Evolutionary conservation across 2,329 filamentous ascomycete species (phyloP), one percentile per base, ranked within the genome.

Genomic region (Fusarium mangiferae): DNA sequence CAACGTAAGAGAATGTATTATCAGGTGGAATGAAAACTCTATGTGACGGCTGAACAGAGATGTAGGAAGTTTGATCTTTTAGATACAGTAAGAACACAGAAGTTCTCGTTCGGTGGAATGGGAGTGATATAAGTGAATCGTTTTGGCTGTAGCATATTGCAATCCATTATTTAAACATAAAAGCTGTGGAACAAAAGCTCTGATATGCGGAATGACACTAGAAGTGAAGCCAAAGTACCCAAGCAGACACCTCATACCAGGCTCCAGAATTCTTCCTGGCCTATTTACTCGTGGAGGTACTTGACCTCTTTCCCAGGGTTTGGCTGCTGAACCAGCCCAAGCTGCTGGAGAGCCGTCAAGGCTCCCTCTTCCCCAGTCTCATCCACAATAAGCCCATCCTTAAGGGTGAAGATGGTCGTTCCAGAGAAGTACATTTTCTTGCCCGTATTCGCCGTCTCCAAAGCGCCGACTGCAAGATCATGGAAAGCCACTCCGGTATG

Each of bases 21-120:
- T 20, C 12, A 14, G 17, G 11, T 12, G 14, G 7, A 6, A 13
- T 5, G 7, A 5, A 18, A 14, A 6, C 5, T 20, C 5, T 5
- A 13, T 45, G 6, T 6, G 24, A 30, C 1, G 3, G 14, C 14
- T 8, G 11, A 12, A 11, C 3, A 7, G 10, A 22, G 4, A 28
- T 7, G 9, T 22, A 7, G 11, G 13, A 28, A 18, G 4, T 3
- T 28, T 28, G 4, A 6, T 15, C 3, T 26, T 1, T 26, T 15
- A 28, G 8, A 46, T 10, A 15, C 6, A 11, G 14, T 7, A 7
- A 10, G 13, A 7, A 17, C 15, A 5, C 15, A 18, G 2, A 24
- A 24, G 12, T 13, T 8, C 22, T 39, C 6, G 20, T 13, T 38
- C 11, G 5, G 36, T 38, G 18, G 28, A 30, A 30, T 3, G 28